Conservation (phyloP, 768 basidiomycete species). For the Rhodosporidiobolus odoratus region DNA sequence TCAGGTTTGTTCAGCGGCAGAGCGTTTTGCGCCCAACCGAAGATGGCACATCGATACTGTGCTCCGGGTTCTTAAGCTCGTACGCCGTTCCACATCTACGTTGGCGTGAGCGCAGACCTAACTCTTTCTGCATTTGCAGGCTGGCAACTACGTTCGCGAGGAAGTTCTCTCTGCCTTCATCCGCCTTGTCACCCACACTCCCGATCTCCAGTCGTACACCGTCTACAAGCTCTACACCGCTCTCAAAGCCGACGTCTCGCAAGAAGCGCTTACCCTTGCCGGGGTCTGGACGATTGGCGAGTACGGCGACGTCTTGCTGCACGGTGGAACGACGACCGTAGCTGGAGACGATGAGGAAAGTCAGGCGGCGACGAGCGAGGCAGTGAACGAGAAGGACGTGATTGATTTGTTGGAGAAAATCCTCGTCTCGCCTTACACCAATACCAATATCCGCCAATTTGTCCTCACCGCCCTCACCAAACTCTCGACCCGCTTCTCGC, state of each 20-base stretch:
- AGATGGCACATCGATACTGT: constrained; percentile 99
- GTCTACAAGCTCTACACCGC: constrained; percentile 84
- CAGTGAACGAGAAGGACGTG: constrained; percentile 72
- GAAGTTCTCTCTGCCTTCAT: constrained; percentile 93
- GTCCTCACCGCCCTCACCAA: constrained; percentile 85
- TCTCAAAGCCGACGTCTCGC: constrained; percentile 83
- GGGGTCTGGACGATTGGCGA: constrained; percentile 96
- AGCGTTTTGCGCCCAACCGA: constrained; percentile 93
- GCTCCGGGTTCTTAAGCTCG: constrained; percentile 80
- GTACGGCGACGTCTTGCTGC: constrained; percentile 82
- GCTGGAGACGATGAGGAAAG: constrained; percentile 67
- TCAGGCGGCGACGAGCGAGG: constrained; percentile 57
- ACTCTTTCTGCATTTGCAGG: constrained; percentile 52
- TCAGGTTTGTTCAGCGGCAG: constrained; percentile 90
- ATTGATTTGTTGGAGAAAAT: constrained; percentile 79
- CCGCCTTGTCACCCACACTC: constrained; percentile 90
- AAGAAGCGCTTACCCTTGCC: constrained; percentile 87
- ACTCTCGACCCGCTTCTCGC: constrained; percentile 71
- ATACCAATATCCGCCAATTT: constrained; percentile 84
- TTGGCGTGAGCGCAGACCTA: neutral
- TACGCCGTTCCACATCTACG: constrained; percentile 44
- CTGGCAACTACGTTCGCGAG: constrained; percentile 95
- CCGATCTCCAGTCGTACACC: constrained; percentile 92
- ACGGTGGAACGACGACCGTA: constrained; percentile 55
- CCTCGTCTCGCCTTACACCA: constrained; percentile 88